phyloP scores from a whole-genome alignment of 495 filamentous ascomycete species.

The Hypoxylon intermedium region DNA sequence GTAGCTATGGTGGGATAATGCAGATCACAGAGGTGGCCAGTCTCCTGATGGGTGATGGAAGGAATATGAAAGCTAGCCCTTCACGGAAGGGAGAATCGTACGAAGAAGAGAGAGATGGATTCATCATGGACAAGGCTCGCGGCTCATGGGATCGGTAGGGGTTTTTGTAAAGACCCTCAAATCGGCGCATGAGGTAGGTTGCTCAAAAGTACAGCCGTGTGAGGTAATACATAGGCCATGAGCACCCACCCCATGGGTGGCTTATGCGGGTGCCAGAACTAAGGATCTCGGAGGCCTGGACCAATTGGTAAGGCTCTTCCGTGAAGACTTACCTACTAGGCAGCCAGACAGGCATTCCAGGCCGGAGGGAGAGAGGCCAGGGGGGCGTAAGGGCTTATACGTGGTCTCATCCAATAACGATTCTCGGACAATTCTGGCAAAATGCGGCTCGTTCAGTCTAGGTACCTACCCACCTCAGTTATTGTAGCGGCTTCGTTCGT shows the following conservation, averaged over 20 bases:
- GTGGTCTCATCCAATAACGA: background rate
- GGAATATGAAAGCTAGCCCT: constrained; percentile 11
- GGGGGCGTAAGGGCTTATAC: constrained; percentile 10
- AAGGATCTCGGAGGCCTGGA: constrained; percentile 4
- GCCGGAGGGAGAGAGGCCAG: constrained; percentile 15
- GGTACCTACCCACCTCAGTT: too few relatives aligned
- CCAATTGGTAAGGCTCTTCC: constrained; percentile 7
- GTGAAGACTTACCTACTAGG: constrained; percentile 19
- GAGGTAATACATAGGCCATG: too few relatives aligned
- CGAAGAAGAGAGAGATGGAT: constrained; percentile 18
- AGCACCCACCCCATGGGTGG: constrained; percentile 5
- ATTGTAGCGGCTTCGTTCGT: too few relatives aligned
- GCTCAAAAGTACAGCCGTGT: background rate
- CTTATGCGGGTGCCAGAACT: constrained; percentile 7
- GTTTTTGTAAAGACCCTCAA: constrained; percentile 24
- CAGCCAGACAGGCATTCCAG: constrained; percentile 28
- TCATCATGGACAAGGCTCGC: constrained; percentile 23
- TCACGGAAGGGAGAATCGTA: constrained; percentile 9
- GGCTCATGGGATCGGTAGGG: constrained; percentile 29
- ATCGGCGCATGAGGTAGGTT: constrained; percentile 8
- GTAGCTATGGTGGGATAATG: background rate
- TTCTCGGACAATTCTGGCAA: background rate
- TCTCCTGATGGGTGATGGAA: constrained; percentile 1
- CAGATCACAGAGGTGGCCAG: background rate
- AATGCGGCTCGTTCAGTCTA: too few relatives aligned